A percentile compares a stretch with the other conserved stretches of the same genome.
Conservation (phyloP, 2,329 filamentous ascomycete species). For the Aspergillus flavus region DNA sequence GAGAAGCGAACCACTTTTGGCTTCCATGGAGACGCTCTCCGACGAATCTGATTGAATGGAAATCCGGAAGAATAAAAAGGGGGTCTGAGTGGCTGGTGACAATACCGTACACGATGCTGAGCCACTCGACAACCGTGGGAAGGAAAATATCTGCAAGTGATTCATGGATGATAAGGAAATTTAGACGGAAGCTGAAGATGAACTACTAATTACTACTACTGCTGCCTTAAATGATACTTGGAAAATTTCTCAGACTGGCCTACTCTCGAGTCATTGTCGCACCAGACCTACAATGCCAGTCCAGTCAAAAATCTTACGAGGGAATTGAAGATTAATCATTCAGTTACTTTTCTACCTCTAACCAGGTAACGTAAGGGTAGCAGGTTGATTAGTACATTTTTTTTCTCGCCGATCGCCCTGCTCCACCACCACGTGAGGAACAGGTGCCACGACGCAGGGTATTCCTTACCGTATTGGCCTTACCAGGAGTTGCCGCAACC, state of each 20-base stretch:
- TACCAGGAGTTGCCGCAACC: neutral
- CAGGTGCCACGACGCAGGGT: neutral
- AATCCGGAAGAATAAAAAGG: neutral
- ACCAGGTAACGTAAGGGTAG: neutral
- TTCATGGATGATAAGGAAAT: neutral
- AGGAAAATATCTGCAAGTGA: neutral
- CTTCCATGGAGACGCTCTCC: neutral
- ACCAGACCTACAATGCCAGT: neutral
- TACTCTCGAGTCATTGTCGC: neutral
- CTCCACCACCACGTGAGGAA: slow-evolving; percentile 5
- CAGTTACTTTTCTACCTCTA: neutral
- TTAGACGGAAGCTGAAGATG: neutral
- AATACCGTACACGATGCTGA: neutral
- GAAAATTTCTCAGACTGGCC: neutral
- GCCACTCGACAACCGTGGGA: neutral
- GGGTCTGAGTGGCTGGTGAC: neutral
- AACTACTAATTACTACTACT: neutral
- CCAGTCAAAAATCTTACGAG: neutral
- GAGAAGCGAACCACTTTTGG: slow-evolving; percentile 1
- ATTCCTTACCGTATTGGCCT: neutral
- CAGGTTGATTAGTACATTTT: neutral
- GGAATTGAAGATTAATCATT: neutral
- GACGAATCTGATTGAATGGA: neutral
- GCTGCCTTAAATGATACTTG: neutral
- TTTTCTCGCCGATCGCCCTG: neutral